Conservation (phyloP, 441 rosid genomes). For the Erodium texanum region DNA sequence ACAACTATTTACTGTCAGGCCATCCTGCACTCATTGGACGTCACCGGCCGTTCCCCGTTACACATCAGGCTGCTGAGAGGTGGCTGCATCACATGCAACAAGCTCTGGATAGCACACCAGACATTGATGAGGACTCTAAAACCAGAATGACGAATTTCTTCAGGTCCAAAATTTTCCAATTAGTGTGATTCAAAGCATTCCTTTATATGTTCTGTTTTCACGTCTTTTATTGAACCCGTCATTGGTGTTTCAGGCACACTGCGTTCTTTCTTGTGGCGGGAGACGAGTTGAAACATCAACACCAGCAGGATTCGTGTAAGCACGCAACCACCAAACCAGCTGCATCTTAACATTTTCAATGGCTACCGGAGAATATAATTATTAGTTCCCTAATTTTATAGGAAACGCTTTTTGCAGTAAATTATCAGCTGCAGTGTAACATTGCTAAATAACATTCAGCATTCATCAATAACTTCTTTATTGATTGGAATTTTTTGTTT, state of each 20-base stretch:
- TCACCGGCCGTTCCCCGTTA: slow-evolving; percentile 82
- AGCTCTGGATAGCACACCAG: slow-evolving; percentile 53
- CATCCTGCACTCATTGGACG: slow-evolving; percentile 88
- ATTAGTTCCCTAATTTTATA: slow-evolving; percentile 1
- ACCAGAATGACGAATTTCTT: slow-evolving; percentile 79
- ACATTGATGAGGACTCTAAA: slow-evolving; percentile 66
- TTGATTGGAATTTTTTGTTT: too few species aligned
- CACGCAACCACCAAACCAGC: slow-evolving; percentile 35
- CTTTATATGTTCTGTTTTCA: background rate
- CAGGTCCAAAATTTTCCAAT: slow-evolving; percentile 32
- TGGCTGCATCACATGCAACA: slow-evolving; percentile 84
- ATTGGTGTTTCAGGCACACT: slow-evolving; percentile 55
- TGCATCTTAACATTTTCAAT: slow-evolving; percentile 22
- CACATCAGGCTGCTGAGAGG: slow-evolving; percentile 79
- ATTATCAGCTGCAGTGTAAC: too few species aligned
- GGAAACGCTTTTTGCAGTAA: background rate
- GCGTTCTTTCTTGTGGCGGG: slow-evolving; percentile 96
- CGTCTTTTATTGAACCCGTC: background rate
- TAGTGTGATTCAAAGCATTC: background rate
- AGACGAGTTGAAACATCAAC: slow-evolving; percentile 64
- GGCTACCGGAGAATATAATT: background rate
- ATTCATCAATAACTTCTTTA: too few species aligned
- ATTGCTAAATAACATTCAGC: too few species aligned
- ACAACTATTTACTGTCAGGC: slow-evolving; percentile 29
- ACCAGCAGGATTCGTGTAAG: slow-evolving; percentile 42